Percentiles rank a stretch among this genome's conserved stretches.
Evolutionary conservation across 164 flowering plant species (phyloP).

Genomic region (Magnolia changhungtana): DNA sequence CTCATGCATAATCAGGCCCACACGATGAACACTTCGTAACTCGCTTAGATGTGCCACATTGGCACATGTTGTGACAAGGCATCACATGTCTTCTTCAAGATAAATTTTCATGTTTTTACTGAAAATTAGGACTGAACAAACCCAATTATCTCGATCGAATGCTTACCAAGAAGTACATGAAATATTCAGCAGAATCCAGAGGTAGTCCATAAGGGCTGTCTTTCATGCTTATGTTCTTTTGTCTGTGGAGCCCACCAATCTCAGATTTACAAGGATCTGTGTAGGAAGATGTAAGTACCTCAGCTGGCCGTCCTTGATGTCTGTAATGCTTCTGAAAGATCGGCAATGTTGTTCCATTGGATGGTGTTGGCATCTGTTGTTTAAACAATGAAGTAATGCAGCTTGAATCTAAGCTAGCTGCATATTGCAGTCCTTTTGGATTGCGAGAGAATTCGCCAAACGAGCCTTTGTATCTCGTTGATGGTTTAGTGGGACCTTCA

Average conservation of each 20-base stretch:
- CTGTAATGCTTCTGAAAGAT: background rate
- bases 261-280: conserved; percentile 12
- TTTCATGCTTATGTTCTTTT: conserved; percentile 25
- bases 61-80: background rate
- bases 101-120: too few species aligned
- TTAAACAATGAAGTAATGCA: conserved; percentile 17
- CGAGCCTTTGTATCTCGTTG: conserved; percentile 10
- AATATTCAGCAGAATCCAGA: conserved; percentile 43
- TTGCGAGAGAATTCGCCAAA: conserved; percentile 8
- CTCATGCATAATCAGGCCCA: background rate
- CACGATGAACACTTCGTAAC: background rate
- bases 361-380: conserved; percentile 10
- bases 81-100: background rate
- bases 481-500: conserved; percentile 12
- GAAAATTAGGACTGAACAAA: background rate
- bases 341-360: background rate
- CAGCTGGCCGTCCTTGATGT: background rate
- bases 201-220: conserved; percentile 33
- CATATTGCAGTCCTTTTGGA: conserved; percentile 8
- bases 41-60: background rate
- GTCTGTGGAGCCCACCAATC: conserved; percentile 13
- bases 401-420: conserved; percentile 13
- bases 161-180: conserved; percentile 54
- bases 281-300: background rate
- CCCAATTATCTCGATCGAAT: background rate